phyloP scores from a whole-genome alignment of 495 filamentous ascomycete species.

The Penicillium daleae region DNA sequence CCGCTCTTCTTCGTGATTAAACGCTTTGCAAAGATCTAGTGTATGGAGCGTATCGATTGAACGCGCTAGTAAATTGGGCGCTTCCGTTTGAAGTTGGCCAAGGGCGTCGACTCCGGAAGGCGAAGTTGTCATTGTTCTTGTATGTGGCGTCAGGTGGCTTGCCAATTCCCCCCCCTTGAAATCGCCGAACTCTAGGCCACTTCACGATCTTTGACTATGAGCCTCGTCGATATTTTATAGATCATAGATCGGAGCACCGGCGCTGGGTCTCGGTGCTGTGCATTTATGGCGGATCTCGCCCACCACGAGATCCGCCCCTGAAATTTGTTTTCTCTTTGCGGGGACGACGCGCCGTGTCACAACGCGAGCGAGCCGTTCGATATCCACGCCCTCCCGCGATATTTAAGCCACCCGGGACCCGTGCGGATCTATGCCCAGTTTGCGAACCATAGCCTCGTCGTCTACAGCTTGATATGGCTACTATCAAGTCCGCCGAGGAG shows the following conservation, averaged over 20 bases:
- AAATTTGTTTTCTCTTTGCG: neutral
- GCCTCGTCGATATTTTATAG: neutral
- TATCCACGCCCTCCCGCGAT: neutral
- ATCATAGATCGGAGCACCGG: neutral
- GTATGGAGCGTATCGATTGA: slow-evolving; percentile 39
- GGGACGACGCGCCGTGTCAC: neutral
- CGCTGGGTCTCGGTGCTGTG: neutral
- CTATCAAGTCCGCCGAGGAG: neutral
- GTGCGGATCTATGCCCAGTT: neutral
- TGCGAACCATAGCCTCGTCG: neutral
- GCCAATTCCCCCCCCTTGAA: neutral
- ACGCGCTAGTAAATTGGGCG: slow-evolving; percentile 31
- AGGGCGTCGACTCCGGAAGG: slow-evolving; percentile 13
- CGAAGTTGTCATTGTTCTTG: neutral
- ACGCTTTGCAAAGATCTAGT: slow-evolving; percentile 35
- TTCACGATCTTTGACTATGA: neutral
- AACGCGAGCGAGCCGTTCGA: neutral
- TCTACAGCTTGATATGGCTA: neutral
- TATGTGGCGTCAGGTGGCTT: neutral
- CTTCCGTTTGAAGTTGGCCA: slow-evolving; percentile 38
- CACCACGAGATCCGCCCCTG: neutral
- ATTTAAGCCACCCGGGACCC: neutral
- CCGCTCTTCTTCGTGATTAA: slow-evolving; percentile 38
- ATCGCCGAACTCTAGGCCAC: neutral
- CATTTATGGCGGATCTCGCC: slow-evolving; percentile 1